These are phyloP conservation scores for Xylariaceae sp. DNA, from an alignment of 2,329 filamentous ascomycete genomes.

Conservation along the genomic window DNA sequence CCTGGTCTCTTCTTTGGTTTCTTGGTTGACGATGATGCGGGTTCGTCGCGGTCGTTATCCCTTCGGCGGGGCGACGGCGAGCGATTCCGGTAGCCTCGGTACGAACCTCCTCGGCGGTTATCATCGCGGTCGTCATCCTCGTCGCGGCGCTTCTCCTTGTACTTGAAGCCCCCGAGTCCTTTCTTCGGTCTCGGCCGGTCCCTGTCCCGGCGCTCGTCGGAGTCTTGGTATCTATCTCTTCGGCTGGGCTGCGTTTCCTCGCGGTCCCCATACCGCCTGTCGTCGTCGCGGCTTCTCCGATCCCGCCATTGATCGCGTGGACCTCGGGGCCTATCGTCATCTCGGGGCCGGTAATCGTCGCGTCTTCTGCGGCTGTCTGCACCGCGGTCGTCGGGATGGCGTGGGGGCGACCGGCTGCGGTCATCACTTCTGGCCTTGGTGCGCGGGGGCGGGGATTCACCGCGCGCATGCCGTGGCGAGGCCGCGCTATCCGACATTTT, in stretches of 20 bases:
- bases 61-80: constrained; percentile 37
- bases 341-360: constrained; percentile 24
- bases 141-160: constrained; percentile 52
- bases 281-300: constrained; percentile 9
- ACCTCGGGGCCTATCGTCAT: constrained; percentile 13
- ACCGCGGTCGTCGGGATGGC: constrained; percentile 16
- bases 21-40: constrained; percentile 25
- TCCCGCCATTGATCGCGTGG: constrained; percentile 14
- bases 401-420: constrained; percentile 31
- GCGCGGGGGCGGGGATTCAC: constrained; percentile 25
- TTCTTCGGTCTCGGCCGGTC: constrained; percentile 32
- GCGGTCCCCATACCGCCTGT: constrained; percentile 4
- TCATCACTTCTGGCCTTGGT: constrained; percentile 23
- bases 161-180: constrained; percentile 50
- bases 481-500: constrained; percentile 26
- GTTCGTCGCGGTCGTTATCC: constrained; percentile 37
- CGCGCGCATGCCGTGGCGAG: constrained; percentile 21
- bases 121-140: constrained; percentile 45
- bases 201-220: constrained; percentile 12
- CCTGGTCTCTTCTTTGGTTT: constrained; percentile 33
- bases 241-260: constrained; percentile 14
- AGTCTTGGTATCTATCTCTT: constrained; percentile 16
- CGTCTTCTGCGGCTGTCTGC: constrained; percentile 22
- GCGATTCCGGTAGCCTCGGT: constrained; percentile 50
- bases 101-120: constrained; percentile 38